Base-by-base conservation (phyloP, 768 basidiomycete genomes). In the Pisolithus orientalis region DNA sequence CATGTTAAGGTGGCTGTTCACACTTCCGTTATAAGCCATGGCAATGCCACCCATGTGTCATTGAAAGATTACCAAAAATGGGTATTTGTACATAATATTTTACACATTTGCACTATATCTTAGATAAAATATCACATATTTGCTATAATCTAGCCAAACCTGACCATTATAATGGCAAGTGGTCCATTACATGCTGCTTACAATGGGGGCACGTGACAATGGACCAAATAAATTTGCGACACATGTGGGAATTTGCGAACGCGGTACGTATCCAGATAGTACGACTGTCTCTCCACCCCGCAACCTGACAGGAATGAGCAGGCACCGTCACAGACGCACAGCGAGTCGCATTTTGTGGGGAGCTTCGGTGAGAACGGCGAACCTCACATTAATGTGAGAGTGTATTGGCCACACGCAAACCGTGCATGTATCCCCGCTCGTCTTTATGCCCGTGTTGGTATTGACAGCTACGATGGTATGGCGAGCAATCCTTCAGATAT, bases 331-430 rank as follows among this genome's bases (percentile, higher is more conserved):
- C 58, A 69, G 0, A 67, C 71, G 6, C 66, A 75, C 13, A 63
- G 80, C 0, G 69, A 72, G 16, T 78, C 84, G 0, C 62, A 80
- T 1, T 93, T 80, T 60, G 67, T 79, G 5, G 86, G 87, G 27
- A 79, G 75, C 5, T 42, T 79, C 4, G 76, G 80, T 57, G 69
- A 67, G 21, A 63, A 74, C 11, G 82, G 80, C 3, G 64, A 70
- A 4, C 72, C 80, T 1, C 80, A 81, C 56, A 66, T 92, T n/a
- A n/a, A n/a, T 42, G 76, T 76, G 9, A 79, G 87, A 16, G 68
- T 87, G 0, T 84, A 77, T 60, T 91, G 87, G 87, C 83, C 84
- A 1, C 73, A 80, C 56, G 55, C 57, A 5, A 60, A 76, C 27
- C 66, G 72, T 42, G 90, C 87, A 62, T 56, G 79, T 71, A 43